Base-by-base conservation (phyloP, 1,284 basidiomycete species). In the Paramarasmius palmivorus region DNA sequence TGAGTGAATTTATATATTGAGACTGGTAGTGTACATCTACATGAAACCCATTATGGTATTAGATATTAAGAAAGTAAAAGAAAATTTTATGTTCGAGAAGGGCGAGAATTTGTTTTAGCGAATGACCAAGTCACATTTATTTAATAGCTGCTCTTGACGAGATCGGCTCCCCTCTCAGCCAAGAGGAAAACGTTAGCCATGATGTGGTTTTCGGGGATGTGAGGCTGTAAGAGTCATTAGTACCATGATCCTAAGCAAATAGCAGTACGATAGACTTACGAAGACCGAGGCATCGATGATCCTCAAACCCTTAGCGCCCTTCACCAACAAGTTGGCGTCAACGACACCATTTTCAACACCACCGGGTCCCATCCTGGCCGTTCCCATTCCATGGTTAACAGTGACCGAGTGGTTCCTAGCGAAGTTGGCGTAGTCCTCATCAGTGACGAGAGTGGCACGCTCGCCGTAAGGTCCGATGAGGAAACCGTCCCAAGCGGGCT, bases 261-360 rank as follows among this genome's bases (percentile, higher is more conserved):
- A 41, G 2, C 25, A 12, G 34, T 5, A 25, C n/a, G 29, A 41
- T 10, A 41, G 4, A 59, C 59, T 46, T 17, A 60, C 59, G 25
- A 60, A 46, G 29, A 62, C 54, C 36, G 55, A 56, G n/a, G 49
- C 58, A 55, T 62, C 61, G 26, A 59, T 59, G 14, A 62, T 50
- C 26, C 61, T 46, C 8, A 62, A 23, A 4, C 61, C 61, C 22
- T 53, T 35, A 12, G 56, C 56, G 20, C 59, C 58, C 53, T 59
- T 61, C 12, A 62, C 61, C 45, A 52, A 56, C 49, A 61, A 49
- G 20, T 59, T 49, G 7, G 59, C 53, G 45, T 59, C 56, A 4
- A 59, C 50, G 4, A 59, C 58, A 7, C 57, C 58, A 40, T 52
- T 57, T 4, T 42, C 19, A 15, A 50, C 56, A 17, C 39, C 51